phyloP scores from a whole-genome alignment of 352 stramenopile species.

The Pythium rhizo-oryzae region DNA sequence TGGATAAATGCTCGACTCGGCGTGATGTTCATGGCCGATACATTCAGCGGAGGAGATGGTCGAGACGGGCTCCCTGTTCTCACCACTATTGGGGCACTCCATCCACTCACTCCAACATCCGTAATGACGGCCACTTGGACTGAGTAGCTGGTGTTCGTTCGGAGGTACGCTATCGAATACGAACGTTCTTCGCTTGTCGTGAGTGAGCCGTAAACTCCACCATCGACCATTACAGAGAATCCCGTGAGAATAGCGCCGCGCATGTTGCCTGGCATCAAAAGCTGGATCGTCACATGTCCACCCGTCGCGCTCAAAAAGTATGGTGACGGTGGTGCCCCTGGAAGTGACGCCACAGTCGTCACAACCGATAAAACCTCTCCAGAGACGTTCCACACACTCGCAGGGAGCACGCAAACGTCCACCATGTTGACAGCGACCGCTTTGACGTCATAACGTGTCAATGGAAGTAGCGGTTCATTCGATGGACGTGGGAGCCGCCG shows the following conservation, averaged over 20 bases:
- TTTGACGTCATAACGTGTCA: slow-evolving; percentile 55
- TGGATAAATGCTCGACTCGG: slow-evolving; percentile 37
- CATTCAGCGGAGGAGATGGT: slow-evolving; percentile 36
- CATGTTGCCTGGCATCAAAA: slow-evolving; percentile 57
- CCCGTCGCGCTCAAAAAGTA: slow-evolving; percentile 60
- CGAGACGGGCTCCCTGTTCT: slow-evolving; percentile 33
- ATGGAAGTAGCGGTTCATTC: slow-evolving; percentile 33
- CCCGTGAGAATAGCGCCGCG: slow-evolving; percentile 44
- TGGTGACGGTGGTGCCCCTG: slow-evolving; percentile 41
- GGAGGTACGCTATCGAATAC: slow-evolving; percentile 37
- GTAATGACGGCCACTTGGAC: slow-evolving; percentile 46
- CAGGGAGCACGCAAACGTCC: slow-evolving; percentile 44
- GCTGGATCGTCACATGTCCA: slow-evolving; percentile 44
- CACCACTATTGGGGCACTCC: slow-evolving; percentile 32
- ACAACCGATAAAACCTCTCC: slow-evolving; percentile 21
- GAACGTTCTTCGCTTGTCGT: slow-evolving; percentile 24
- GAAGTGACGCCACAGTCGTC: slow-evolving; percentile 39
- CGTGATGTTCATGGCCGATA: slow-evolving; percentile 38
- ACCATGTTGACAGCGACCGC: slow-evolving; percentile 48
- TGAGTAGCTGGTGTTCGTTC: slow-evolving; percentile 33
- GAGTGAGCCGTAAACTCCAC: slow-evolving; percentile 24
- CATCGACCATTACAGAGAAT: slow-evolving; percentile 45
- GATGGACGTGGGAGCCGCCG: slow-evolving; percentile 27
- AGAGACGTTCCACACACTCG: slow-evolving; percentile 14
- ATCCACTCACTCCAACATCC: slow-evolving; percentile 39